Conservation (phyloP, 2,329 filamentous ascomycete species). For the Scytalidium sp. region DNA sequence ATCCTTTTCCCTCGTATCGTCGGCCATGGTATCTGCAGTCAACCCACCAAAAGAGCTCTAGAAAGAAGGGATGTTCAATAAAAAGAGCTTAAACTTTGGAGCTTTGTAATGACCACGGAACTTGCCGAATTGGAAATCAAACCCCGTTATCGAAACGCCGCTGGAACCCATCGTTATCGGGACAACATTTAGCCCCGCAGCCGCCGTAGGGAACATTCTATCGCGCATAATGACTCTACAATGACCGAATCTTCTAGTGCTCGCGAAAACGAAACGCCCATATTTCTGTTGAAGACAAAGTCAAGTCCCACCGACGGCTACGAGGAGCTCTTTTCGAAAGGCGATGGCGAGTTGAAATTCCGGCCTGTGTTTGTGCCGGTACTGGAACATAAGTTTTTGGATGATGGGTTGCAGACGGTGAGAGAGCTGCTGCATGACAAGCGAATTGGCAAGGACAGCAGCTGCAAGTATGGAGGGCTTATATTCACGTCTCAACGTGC, state of each 20-base stretch:
- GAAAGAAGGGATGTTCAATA: not conserved
- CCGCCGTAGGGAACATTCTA: not conserved
- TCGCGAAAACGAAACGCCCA: slow-evolving; percentile 38
- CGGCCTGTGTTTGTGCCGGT: slow-evolving; percentile 73
- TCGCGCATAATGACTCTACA: slow-evolving; percentile 11
- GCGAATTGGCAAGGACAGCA: slow-evolving; percentile 34
- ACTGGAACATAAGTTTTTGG: slow-evolving; percentile 66
- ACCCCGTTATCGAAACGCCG: too few species aligned
- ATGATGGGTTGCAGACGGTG: slow-evolving; percentile 54
- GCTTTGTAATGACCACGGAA: slow-evolving; percentile 6
- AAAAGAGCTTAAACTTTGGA: not conserved
- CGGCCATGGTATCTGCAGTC: slow-evolving; percentile 18
- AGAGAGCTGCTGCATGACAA: slow-evolving; percentile 43
- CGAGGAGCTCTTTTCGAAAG: slow-evolving; percentile 59
- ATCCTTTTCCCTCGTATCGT: slow-evolving; percentile 24
- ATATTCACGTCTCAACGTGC: slow-evolving; percentile 84
- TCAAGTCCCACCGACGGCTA: slow-evolving; percentile 71
- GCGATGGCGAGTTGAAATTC: slow-evolving; percentile 44
- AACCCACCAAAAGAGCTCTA: too few species aligned
- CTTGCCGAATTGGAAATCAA: not conserved
- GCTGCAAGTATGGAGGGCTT: slow-evolving; percentile 64
- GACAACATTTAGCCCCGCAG: too few species aligned
- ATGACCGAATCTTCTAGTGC: slow-evolving; percentile 13
- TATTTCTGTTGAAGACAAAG: slow-evolving; percentile 76
- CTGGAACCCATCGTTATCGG: too few species aligned